Evolutionary conservation across 2,329 filamentous ascomycete genomes (phyloP).

Genomic region (Shiraia bambusicola): DNA sequence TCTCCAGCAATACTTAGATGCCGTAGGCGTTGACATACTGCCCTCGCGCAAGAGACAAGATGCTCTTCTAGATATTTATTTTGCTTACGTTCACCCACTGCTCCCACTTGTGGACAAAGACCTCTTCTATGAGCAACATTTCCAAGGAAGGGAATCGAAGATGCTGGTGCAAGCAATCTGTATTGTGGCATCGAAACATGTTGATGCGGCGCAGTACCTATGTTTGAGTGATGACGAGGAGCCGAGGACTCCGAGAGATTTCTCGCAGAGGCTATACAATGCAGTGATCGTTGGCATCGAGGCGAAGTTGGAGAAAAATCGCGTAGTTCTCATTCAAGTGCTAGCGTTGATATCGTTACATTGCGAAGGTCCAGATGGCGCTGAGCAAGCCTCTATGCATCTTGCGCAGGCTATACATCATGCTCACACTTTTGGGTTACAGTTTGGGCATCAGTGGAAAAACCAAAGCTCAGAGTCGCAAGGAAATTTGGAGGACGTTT

Average conservation of each 20-base stretch:
- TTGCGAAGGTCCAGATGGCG: slow-evolving; percentile 51
- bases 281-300: slow-evolving; percentile 46
- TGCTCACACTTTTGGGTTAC: slow-evolving; percentile 52
- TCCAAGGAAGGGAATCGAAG: slow-evolving; percentile 40
- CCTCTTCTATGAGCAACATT: slow-evolving; percentile 44
- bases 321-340: slow-evolving; percentile 50
- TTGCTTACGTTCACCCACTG: slow-evolving; percentile 49
- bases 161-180: slow-evolving; percentile 51
- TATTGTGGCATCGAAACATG: slow-evolving; percentile 52
- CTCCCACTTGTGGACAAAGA: slow-evolving; percentile 50
- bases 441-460: slow-evolving; percentile 46
- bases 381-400: slow-evolving; percentile 51
- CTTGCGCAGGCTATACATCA: slow-evolving; percentile 53
- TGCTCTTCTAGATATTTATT: slow-evolving; percentile 49
- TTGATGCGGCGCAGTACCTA: slow-evolving; percentile 45
- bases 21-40: slow-evolving; percentile 38
- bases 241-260: slow-evolving; percentile 45
- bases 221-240: slow-evolving; percentile 40
- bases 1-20: slow-evolving; percentile 42
- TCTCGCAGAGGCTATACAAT: slow-evolving; percentile 49
- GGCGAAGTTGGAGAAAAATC: slow-evolving; percentile 47
- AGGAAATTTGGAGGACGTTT: slow-evolving; percentile 48
- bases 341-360: slow-evolving; percentile 51
- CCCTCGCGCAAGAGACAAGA: slow-evolving; percentile 41
- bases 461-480: slow-evolving; percentile 42